These are phyloP conservation scores for Lentinula detonsa DNA, from an alignment of 768 basidiomycete species.

Conservation along the genomic window DNA sequence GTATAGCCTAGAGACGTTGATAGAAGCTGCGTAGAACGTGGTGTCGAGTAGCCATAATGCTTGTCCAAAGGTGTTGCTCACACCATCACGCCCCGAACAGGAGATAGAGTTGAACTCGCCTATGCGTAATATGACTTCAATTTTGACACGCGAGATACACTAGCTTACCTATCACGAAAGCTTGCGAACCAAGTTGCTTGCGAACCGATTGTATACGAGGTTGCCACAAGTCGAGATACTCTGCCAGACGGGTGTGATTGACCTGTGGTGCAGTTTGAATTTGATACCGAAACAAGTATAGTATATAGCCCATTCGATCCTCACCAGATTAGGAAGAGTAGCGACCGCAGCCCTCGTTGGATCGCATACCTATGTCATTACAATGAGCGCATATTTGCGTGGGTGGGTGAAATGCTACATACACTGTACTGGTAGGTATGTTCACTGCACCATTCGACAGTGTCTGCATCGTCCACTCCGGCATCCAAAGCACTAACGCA, in stretches of 20 bases:
- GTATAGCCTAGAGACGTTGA: constrained; percentile 47
- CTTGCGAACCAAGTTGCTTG: constrained; percentile 38
- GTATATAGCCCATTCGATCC: constrained; percentile 4
- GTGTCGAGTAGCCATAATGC: constrained; percentile 47
- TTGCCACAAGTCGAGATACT: constrained; percentile 52
- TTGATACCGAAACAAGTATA: neutral
- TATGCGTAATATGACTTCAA: constrained; percentile 10
- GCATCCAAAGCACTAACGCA: constrained; percentile 44
- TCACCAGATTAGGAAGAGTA: constrained; percentile 42
- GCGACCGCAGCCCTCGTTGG: constrained; percentile 36
- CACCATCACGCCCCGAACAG: constrained; percentile 41
- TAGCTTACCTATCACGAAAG: constrained; percentile 39
- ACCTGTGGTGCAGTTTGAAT: constrained; percentile 25
- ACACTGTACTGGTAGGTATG: constrained; percentile 52
- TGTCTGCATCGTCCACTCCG: constrained; percentile 33
- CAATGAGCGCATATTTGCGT: neutral
- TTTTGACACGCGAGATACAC: neutral
- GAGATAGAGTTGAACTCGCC: constrained; percentile 55
- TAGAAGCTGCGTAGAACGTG: constrained; percentile 39
- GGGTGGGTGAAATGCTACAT: constrained; percentile 10
- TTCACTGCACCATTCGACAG: constrained; percentile 44
- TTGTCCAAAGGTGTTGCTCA: constrained; percentile 51
- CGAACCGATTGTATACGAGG: constrained; percentile 43
- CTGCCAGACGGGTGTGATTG: constrained; percentile 44
- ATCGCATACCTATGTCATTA: constrained; percentile 29